Evolutionary conservation across 169 alveolate genomes (phyloP), one percentile per base, ranked within the genome.

Genomic region (Cryptosporidium meleagridis): DNA sequence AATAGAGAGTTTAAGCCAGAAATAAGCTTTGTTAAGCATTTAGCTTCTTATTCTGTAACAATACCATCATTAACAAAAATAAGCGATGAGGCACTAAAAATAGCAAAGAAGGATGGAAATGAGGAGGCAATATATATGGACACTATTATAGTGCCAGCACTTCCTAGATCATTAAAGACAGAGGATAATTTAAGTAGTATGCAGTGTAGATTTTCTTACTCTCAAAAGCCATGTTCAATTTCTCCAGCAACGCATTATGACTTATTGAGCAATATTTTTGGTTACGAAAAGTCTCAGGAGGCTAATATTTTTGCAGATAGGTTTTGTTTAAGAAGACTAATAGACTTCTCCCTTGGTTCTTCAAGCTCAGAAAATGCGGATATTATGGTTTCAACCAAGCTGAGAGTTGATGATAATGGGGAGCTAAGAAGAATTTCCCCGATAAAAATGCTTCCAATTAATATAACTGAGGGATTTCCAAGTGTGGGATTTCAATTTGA

Each of bases 401-500:
- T 73, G 44, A 35, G 67, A 53, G 0, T 59, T 53, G 41, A 33
- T 1, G 61, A 73, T 31, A 18, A 26, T 10, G 86, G 86, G 4
- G 45, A 70, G 9, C n/a, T 73, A 12, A 35, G 14, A 6, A 33
- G 14, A 6, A 73, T 33, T 21, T 65, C 41, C 0, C 55, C 51
- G 21, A 58, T 73, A 23, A 10, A 37, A 9, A 35, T 73, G 31
- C 44, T 73, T 26, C 86, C 86, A 39, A 59, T 73, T 55, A 73
- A 73, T 14, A 73, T 73, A 35, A 53, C 33, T 12, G 72, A 53
- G 33, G 86, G 86, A 5, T 73, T 73, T 39, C 86, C 86, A 23
- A 73, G 86, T 58, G 86, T 73, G 16, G 86, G 86, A 7, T 73
- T 73, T 55, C 86, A 73, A 21, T 73, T 73, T 55, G 86, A 73